Conservation (phyloP, 257 asterid species). For the Anisodus tanguticus region DNA sequence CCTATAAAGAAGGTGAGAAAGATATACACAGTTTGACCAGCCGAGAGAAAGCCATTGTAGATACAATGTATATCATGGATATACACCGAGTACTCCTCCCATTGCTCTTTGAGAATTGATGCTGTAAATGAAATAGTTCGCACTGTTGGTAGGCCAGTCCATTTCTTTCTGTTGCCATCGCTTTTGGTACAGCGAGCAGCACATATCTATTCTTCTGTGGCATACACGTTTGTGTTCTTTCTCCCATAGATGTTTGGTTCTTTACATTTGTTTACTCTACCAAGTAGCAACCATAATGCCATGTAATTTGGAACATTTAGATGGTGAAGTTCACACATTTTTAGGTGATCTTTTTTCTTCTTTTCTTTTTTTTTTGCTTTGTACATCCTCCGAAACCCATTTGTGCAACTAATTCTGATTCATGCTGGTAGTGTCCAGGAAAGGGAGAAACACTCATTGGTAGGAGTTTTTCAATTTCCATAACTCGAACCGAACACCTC, state of each 20-base stretch:
- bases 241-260: slow-evolving; percentile 6
- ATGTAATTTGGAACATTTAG: background rate
- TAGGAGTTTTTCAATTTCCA: background rate
- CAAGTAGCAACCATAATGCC: background rate
- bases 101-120: background rate
- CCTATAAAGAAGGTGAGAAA: slow-evolving; percentile 69
- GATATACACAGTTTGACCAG: slow-evolving; percentile 74
- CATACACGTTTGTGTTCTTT: background rate
- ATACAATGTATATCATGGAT: background rate
- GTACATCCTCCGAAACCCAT: background rate
- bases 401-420: background rate
- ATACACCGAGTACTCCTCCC: background rate
- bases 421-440: background rate
- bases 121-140: slow-evolving; percentile 12
- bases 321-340: background rate
- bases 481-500: background rate
- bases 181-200: background rate
- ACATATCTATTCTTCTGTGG: background rate
- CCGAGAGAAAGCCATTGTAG: background rate
- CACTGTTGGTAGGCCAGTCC: background rate
- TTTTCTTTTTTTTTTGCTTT: background rate
- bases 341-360: background rate
- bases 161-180: background rate
- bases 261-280: slow-evolving; percentile 1
- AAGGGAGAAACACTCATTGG: background rate